These are phyloP conservation scores for Alliaria petiolata DNA, from an alignment of 345 rosid genomes.

Conservation along the genomic window DNA sequence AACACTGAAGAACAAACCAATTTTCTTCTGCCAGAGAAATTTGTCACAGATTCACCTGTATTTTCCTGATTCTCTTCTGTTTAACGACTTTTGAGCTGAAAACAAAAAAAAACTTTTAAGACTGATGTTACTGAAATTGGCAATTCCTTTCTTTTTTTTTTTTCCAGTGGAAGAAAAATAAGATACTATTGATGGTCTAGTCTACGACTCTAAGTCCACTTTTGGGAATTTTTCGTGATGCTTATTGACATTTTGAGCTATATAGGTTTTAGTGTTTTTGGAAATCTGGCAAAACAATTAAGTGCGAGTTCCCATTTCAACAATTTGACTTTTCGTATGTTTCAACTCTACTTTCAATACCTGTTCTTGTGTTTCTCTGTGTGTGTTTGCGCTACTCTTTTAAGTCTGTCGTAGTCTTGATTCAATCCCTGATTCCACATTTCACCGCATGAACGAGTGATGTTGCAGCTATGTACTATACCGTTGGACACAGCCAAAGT, in stretches of 20 bases:
- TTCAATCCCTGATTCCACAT: background rate
- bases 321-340: background rate
- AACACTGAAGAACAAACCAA: background rate
- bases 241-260: background rate
- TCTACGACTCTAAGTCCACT: constrained; percentile 5
- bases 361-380: background rate
- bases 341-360: background rate
- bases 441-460: background rate
- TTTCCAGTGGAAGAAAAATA: background rate
- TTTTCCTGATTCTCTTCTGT: background rate
- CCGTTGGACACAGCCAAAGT: constrained; percentile 96
- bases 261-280: background rate
- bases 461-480: constrained; percentile 71
- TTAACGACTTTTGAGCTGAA: background rate
- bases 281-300: background rate
- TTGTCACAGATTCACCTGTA: background rate
- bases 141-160: background rate
- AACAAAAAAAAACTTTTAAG: no score
- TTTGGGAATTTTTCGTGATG: background rate
- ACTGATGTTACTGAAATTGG: background rate
- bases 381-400: background rate
- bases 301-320: background rate
- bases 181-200: background rate
- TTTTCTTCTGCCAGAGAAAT: background rate
- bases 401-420: background rate